Percentiles rank a stretch among this genome's conserved stretches.
These are phyloP conservation scores for Fusarium hainanense DNA, from an alignment of 2,329 filamentous ascomycete genomes.

Conservation along the genomic window DNA sequence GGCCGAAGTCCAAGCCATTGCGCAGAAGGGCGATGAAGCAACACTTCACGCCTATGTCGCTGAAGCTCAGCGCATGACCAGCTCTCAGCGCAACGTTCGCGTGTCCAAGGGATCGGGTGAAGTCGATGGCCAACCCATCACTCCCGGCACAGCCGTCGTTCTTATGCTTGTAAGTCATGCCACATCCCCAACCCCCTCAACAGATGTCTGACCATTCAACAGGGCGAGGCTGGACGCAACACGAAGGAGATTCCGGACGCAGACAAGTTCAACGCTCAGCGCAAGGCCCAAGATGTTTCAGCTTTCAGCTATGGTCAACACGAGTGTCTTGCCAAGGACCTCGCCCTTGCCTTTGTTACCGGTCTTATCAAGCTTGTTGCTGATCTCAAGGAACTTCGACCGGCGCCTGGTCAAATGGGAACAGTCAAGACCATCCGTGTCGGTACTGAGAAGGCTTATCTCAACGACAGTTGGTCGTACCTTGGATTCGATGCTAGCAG, in stretches of 20 bases:
- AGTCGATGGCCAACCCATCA: slow-evolving; percentile 53
- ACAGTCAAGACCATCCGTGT: slow-evolving; percentile 57
- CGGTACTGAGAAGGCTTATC: slow-evolving; percentile 55
- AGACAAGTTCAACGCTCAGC: slow-evolving; percentile 56
- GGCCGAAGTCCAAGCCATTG: slow-evolving; percentile 56
- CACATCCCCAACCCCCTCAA: neutral
- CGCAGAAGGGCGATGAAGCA: slow-evolving; percentile 50
- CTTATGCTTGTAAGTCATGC: slow-evolving; percentile 53
- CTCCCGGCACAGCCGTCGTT: slow-evolving; percentile 55
- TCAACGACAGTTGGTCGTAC: slow-evolving; percentile 62
- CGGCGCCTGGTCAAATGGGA: slow-evolving; percentile 59
- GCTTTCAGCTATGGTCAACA: slow-evolving; percentile 61
- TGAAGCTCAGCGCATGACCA: slow-evolving; percentile 57
- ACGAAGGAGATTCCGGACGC: slow-evolving; percentile 52
- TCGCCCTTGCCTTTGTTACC: slow-evolving; percentile 55
- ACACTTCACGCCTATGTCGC: slow-evolving; percentile 52
- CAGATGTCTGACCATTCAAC: slow-evolving; percentile 19
- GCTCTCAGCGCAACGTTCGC: slow-evolving; percentile 53
- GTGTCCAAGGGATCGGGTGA: slow-evolving; percentile 49
- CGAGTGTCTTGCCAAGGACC: slow-evolving; percentile 57
- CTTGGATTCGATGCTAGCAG: slow-evolving; percentile 58
- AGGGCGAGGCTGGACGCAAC: slow-evolving; percentile 56
- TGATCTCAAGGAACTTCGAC: slow-evolving; percentile 57
- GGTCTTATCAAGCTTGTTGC: slow-evolving; percentile 57
- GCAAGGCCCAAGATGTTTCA: slow-evolving; percentile 54